Conservation (phyloP, 305 asterid species). For the Coffea humblotiana region DNA sequence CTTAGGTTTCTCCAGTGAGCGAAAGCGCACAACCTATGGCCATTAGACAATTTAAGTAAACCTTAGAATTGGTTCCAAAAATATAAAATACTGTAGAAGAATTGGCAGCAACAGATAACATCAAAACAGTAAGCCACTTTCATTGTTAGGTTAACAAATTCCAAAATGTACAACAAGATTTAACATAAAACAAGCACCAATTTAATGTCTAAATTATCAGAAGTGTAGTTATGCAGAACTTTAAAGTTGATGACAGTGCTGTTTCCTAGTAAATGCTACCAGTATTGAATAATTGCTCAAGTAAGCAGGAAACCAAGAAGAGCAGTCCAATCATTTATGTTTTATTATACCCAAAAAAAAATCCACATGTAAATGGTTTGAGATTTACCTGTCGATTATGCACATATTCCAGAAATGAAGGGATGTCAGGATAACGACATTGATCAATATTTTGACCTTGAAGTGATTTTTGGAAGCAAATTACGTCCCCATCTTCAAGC, state of each 20-base stretch:
- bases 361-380: background rate
- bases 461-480: slow-evolving; percentile 47
- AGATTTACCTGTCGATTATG: slow-evolving; percentile 48
- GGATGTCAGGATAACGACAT: slow-evolving; percentile 48
- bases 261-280: background rate
- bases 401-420: slow-evolving; percentile 51
- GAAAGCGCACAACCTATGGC: slow-evolving; percentile 69
- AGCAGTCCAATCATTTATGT: background rate
- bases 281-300: background rate
- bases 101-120: background rate
- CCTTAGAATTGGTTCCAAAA: background rate
- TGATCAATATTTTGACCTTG: slow-evolving; percentile 33
- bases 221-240: background rate
- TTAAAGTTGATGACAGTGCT: background rate
- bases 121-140: background rate
- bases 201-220: background rate
- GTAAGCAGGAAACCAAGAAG: background rate
- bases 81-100: background rate
- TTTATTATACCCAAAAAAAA: background rate
- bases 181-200: background rate
- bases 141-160: background rate
- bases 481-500: slow-evolving; percentile 62
- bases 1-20: slow-evolving; percentile 74
- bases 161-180: background rate
- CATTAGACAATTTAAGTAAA: slow-evolving; percentile 2